phyloP scores from a whole-genome alignment of 768 basidiomycete genomes.

The Termitomyces sp. region DNA sequence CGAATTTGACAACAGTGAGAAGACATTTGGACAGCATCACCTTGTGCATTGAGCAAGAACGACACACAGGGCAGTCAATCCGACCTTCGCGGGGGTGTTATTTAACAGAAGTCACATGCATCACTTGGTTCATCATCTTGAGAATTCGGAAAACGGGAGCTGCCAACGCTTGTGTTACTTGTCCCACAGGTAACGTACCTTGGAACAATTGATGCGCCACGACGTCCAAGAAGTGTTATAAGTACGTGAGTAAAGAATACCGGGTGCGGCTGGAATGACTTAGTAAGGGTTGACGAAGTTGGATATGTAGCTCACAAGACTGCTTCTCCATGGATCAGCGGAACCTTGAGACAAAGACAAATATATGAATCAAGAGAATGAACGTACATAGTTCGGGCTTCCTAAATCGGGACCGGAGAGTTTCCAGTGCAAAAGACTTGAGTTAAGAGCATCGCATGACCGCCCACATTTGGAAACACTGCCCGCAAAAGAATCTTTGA shows the following conservation, averaged over 20 bases:
- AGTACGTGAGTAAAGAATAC: neutral
- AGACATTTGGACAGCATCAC: neutral
- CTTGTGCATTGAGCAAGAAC: neutral
- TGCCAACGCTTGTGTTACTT: neutral
- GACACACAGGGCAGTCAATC: neutral
- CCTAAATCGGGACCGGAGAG: neutral
- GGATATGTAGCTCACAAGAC: neutral
- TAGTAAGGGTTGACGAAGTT: neutral
- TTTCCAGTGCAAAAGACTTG: neutral
- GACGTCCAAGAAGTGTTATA: neutral
- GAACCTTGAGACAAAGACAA: neutral
- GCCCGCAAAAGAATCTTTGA: neutral
- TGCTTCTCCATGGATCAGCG: neutral
- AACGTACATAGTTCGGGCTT: neutral
- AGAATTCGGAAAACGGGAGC: neutral
- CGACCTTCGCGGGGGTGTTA: neutral
- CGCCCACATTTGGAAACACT: neutral
- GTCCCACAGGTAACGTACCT: neutral
- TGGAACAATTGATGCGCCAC: constrained; percentile 1
- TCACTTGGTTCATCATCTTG: neutral
- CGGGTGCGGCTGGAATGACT: neutral
- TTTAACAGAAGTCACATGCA: neutral
- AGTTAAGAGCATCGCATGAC: neutral
- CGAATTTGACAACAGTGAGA: neutral
- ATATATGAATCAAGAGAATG: neutral